These are phyloP conservation scores for Adansonia gregorii DNA, from an alignment of 441 rosid genomes.

Conservation along the genomic window DNA sequence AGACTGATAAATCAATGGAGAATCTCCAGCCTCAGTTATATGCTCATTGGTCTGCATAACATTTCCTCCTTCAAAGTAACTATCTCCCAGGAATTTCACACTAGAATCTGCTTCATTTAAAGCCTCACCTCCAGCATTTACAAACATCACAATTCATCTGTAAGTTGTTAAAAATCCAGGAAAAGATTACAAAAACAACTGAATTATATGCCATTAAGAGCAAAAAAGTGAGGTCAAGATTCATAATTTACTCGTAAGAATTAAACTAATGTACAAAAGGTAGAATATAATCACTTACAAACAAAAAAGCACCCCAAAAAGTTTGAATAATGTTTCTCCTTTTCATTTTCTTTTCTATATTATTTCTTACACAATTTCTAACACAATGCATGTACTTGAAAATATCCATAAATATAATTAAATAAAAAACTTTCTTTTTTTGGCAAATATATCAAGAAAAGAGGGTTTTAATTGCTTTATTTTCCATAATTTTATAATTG, in stretches of 20 bases:
- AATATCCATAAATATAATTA: not conserved
- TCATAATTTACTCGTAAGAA: not conserved
- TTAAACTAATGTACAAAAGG: not conserved
- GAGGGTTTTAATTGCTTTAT: not conserved
- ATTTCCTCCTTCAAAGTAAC: slow-evolving; percentile 68
- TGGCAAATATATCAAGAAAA: not conserved
- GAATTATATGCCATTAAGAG: not conserved
- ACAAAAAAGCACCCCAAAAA: not conserved
- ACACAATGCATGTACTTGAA: not conserved
- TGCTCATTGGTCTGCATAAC: slow-evolving; percentile 67
- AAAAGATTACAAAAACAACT: not conserved
- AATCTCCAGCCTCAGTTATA: slow-evolving; percentile 79
- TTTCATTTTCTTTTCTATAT: not conserved
- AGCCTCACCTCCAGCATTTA: slow-evolving; percentile 76
- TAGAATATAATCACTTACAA: not conserved
- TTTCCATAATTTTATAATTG: not conserved
- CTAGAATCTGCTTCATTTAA: slow-evolving; percentile 46
- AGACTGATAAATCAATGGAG: slow-evolving; percentile 67
- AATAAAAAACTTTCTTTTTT: not conserved
- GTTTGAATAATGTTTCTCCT: not conserved
- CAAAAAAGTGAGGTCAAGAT: not conserved
- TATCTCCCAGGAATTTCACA: slow-evolving; percentile 50
- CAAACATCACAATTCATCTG: slow-evolving; percentile 72
- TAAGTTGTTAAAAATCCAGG: slow-evolving; percentile 18
- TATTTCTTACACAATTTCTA: not conserved